Base-by-base conservation (phyloP, 441 rosid genomes). In the Euphorbia celastroides region DNA sequence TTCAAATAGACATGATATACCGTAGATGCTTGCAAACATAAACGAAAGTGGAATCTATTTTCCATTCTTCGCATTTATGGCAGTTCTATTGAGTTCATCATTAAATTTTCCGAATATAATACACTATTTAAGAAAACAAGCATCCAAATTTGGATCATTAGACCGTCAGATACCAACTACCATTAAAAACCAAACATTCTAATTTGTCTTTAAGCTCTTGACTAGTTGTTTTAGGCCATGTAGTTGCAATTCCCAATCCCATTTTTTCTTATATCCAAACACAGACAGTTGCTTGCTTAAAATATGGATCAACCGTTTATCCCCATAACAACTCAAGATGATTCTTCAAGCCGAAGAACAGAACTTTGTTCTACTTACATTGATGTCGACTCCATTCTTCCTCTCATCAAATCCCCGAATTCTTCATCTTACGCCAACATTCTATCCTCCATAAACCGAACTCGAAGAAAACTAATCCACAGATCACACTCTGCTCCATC, bases 401-500 rank as follows among this genome's bases (percentile, higher is more conserved):
- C 86, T 48, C 46, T 78, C 19, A 57, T 76, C 72, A 50, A 77
- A 26, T 27, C 81, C 20, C 78, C 79, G 3, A 66, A 54, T 13
- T 26, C 85, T 23, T 60, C 81, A 20, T 73, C 90, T 51, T 65
- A 62, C 28, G 66, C 62, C 8, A 83, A 80, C 76, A 78, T 83
- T 69, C 57, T 83, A 42, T 78, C 84, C 70, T 76, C 71, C 68
- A 69, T 85, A 68, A 79, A 72, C 83, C 72, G 77, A 69, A 66
- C 60, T 74, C 64, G 71, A 36, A 65, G 75, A 31, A 75, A 71
- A 27, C 75, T 70, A 27, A 17, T 76, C 31, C 80, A 66, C 57
- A 74, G 90, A 3, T 85, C 88, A 1, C 70, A 82, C 64, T 88
- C 90, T 1, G 84, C 93, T n/a, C 93, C 93, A 10, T 75, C 89